Evolutionary conservation across 371 early-diverging fungal species (phyloP).

Genomic region (Syncephalastrum monosporum): DNA sequence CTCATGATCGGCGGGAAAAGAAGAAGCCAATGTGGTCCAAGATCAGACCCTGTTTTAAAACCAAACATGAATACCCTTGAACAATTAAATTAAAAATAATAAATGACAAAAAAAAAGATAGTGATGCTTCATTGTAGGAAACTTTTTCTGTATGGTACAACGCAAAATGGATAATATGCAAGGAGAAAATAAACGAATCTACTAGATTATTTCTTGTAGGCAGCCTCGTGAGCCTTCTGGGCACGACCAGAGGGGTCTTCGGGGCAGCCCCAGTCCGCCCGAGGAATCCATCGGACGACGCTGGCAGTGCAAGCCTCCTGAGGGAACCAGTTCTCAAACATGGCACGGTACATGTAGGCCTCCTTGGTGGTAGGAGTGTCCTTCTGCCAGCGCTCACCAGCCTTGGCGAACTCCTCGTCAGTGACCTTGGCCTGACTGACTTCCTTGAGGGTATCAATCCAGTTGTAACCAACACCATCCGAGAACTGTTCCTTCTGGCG

Average conservation of each 20-base stretch:
- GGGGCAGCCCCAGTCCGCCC: conserved; percentile 96
- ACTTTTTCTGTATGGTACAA: too few species aligned
- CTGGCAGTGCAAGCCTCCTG: conserved; percentile 84
- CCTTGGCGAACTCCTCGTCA: conserved; percentile 73
- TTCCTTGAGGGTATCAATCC: conserved; percentile 93
- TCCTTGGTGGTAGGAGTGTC: conserved; percentile 95
- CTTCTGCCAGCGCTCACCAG: conserved; percentile 72
- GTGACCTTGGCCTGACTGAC: conserved; percentile 66
- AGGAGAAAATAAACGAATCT: too few species aligned
- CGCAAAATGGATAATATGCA: too few species aligned
- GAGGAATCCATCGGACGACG: conserved; percentile 94
- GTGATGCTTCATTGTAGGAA: too few species aligned
- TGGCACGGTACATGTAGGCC: conserved; percentile 89
- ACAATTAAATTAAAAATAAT: too few species aligned
- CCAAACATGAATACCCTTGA: too few species aligned
- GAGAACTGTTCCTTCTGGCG: conserved; percentile 98
- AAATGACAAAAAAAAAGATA: too few species aligned
- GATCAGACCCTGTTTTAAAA: too few species aligned
- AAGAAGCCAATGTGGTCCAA: too few species aligned
- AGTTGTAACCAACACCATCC: conserved; percentile 96
- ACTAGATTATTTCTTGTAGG: conserved; percentile 45
- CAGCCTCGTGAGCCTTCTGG: conserved; percentile 82
- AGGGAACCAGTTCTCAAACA: conserved; percentile 93
- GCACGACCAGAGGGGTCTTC: conserved; percentile 98
- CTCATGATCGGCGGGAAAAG: too few species aligned